phyloP scores from a whole-genome alignment of 2,329 filamentous ascomycete genomes.

The Arthrobotrys sinensis region DNA sequence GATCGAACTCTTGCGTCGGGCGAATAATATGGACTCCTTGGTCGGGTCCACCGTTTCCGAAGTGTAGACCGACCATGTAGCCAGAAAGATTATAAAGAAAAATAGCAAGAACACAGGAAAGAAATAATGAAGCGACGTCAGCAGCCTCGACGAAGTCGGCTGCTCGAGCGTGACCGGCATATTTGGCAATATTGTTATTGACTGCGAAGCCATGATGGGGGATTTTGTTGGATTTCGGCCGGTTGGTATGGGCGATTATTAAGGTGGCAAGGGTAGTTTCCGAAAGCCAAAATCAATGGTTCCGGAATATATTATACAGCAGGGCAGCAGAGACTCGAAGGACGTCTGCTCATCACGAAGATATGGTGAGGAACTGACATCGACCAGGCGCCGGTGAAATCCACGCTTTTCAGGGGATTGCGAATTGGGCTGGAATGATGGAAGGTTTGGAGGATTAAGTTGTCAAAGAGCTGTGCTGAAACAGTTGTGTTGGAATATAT shows the following conservation, averaged over 20 bases:
- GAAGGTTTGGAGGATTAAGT: slow-evolving; percentile 19
- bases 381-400: slow-evolving; percentile 40
- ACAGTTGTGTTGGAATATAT: slow-evolving; percentile 30
- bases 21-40: slow-evolving; percentile 73
- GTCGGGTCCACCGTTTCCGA: slow-evolving; percentile 67
- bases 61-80: slow-evolving; percentile 74
- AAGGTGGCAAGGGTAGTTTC: slow-evolving; percentile 24
- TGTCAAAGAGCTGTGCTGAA: slow-evolving; percentile 20
- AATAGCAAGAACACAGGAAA: slow-evolving; percentile 77
- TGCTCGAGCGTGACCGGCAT: slow-evolving; percentile 66
- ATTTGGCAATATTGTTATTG: slow-evolving; percentile 3
- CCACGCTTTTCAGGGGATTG: slow-evolving; percentile 19
- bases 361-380: slow-evolving; percentile 54
- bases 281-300: slow-evolving; percentile 61
- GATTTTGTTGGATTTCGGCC: slow-evolving; percentile 3
- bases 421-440: neutral
- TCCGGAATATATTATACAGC: slow-evolving; percentile 46
- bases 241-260: neutral
- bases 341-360: slow-evolving; percentile 57
- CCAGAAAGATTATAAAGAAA: slow-evolving; percentile 77
- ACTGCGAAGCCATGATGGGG: slow-evolving; percentile 48
- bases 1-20: slow-evolving; percentile 68
- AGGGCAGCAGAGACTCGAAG: slow-evolving; percentile 37
- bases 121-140: slow-evolving; percentile 72
- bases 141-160: slow-evolving; percentile 68